Evolutionary conservation across 371 early-diverging fungal genomes (phyloP).

Genomic region (Chytridiales sp.): DNA sequence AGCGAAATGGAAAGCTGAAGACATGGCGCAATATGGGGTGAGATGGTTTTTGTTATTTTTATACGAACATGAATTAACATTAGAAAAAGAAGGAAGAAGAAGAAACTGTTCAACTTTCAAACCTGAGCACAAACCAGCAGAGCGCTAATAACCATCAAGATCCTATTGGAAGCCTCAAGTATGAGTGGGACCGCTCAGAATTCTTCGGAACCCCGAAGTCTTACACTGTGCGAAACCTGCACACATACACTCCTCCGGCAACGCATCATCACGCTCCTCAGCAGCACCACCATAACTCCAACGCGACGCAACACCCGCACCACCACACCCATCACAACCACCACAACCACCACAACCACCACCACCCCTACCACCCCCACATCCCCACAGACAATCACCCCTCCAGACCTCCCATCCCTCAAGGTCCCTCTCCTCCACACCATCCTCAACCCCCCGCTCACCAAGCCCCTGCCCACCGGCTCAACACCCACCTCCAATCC

Average conservation of each 20-base stretch:
- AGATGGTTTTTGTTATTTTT: too few species aligned
- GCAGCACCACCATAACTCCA: background rate
- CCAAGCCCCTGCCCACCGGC: too few species aligned
- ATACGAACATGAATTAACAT: background rate
- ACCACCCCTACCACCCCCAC: conserved; percentile 1
- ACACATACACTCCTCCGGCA: background rate
- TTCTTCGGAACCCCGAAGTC: background rate
- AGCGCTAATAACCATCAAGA: background rate
- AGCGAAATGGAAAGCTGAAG: conserved; percentile 10
- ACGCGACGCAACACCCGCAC: background rate
- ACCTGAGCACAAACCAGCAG: background rate
- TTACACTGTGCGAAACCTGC: background rate
- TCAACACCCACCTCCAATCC: too few species aligned
- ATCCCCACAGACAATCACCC: background rate
- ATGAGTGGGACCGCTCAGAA: background rate
- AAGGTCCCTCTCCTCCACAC: too few species aligned
- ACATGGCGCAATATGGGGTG: background rate
- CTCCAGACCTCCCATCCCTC: background rate
- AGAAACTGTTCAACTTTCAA: background rate
- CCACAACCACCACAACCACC: conserved; percentile 2
- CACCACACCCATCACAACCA: conserved; percentile 9
- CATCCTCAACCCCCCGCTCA: too few species aligned
- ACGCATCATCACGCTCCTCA: background rate
- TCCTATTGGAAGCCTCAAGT: conserved; percentile 2
- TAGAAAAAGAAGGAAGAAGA: background rate